Conservation (phyloP, 2,329 filamentous ascomycete genomes). For the Nemania sp. region DNA sequence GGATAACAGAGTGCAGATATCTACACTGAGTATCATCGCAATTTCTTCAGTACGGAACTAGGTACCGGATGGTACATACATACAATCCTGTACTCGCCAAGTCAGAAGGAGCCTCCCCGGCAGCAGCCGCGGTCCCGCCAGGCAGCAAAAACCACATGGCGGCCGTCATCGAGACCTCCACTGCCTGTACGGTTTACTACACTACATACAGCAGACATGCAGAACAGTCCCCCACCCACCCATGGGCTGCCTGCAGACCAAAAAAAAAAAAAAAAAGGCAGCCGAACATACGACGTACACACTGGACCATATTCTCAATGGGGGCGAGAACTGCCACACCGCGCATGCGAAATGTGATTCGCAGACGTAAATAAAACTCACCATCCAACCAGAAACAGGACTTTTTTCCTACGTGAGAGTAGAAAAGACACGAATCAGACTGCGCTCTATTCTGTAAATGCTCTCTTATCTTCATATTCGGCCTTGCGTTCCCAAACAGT, state of each 20-base stretch:
- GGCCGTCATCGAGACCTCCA: background rate
- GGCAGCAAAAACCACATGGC: slow-evolving; percentile 23
- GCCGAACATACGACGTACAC: too few relatives aligned
- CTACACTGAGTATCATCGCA: too few relatives aligned
- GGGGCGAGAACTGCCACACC: too few relatives aligned
- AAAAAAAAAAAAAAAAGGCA: too few relatives aligned
- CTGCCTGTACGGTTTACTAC: background rate
- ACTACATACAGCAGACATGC: too few relatives aligned
- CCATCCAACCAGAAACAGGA: slow-evolving; percentile 13
- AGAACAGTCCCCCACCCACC: background rate
- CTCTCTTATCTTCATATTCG: too few relatives aligned
- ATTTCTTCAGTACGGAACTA: background rate
- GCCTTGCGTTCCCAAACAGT: too few relatives aligned
- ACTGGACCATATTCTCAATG: too few relatives aligned
- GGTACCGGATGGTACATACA: background rate
- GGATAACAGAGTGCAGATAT: too few relatives aligned
- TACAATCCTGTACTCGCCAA: slow-evolving; percentile 12
- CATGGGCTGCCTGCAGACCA: slow-evolving; percentile 15
- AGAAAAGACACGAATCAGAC: slow-evolving; percentile 15
- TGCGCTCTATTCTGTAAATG: too few relatives aligned
- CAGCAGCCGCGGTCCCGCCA: slow-evolving; percentile 25
- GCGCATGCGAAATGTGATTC: slow-evolving; percentile 18
- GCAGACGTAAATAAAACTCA: slow-evolving; percentile 17
- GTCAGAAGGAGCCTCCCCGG: slow-evolving; percentile 15
- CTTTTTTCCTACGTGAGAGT: background rate